Conservation (phyloP, 164 flowering plant genomes). For the Nymphaea thermarum region DNA sequence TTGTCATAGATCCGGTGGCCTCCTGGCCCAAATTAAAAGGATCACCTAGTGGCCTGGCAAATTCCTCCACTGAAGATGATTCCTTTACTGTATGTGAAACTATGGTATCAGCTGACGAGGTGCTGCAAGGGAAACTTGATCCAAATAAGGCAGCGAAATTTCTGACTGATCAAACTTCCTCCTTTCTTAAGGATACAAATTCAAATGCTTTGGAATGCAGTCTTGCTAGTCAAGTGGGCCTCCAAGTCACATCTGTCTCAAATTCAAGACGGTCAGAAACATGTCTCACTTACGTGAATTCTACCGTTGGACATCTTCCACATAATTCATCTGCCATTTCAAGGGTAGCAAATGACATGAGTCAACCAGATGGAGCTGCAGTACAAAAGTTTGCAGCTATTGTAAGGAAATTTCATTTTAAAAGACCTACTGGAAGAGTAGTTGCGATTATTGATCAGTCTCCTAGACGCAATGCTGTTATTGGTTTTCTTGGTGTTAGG, state of each 20-base stretch:
- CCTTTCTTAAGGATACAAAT: conserved; percentile 5
- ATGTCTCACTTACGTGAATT: conserved; percentile 2
- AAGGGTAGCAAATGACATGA: conserved; percentile 6
- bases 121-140: conserved; percentile 36
- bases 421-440: conserved; percentile 85
- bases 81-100: conserved; percentile 12
- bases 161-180: conserved; percentile 3
- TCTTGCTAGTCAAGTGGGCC: conserved; percentile 1
- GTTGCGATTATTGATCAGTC: conserved; percentile 62
- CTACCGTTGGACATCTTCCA: conserved; percentile 12
- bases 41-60: conserved; percentile 19
- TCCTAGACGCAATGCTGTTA: conserved; percentile 48
- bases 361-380: conserved; percentile 15
- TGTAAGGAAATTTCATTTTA: conserved; percentile 39
- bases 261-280: conserved; percentile 10
- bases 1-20: conserved; percentile 55
- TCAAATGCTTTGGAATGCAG: conserved; percentile 3
- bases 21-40: conserved; percentile 81
- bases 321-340: conserved; percentile 7
- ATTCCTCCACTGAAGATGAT: conserved; percentile 20
- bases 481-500: conserved; percentile 63
- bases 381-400: conserved; percentile 37
- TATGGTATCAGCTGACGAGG: conserved; percentile 13
- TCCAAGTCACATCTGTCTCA: no score
- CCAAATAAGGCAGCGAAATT: conserved; percentile 14